A percentile compares a stretch with the other conserved stretches of the same genome.
These are phyloP conservation scores for Naganishia albida DNA, from an alignment of 1,284 basidiomycete genomes.

Conservation along the genomic window DNA sequence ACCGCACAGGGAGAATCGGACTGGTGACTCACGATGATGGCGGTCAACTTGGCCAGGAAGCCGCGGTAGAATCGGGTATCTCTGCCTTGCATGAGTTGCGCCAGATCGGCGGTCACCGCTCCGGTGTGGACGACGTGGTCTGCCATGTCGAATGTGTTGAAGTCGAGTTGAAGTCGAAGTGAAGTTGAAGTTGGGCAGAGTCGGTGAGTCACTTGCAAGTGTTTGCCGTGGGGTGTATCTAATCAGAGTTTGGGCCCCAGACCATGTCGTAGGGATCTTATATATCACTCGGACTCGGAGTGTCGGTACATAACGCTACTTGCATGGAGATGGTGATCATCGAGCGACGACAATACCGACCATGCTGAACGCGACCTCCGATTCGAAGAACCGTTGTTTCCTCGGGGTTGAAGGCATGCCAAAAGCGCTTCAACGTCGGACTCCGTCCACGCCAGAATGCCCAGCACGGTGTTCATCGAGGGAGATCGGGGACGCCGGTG, in stretches of 20 bases:
- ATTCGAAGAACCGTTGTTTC: neutral
- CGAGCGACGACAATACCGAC: no score
- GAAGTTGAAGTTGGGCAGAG: neutral
- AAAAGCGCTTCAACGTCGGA: neutral
- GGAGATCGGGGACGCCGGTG: neutral
- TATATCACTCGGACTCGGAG: conserved; percentile 10
- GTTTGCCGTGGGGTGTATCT: conserved; percentile 8
- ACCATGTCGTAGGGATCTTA: conserved; percentile 1
- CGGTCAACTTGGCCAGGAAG: conserved; percentile 11
- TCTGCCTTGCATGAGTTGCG: conserved; percentile 25
- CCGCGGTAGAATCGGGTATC: conserved; percentile 27
- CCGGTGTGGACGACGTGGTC: conserved; percentile 25
- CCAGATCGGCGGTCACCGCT: conserved; percentile 18
- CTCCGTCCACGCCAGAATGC: neutral
- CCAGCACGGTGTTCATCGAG: neutral
- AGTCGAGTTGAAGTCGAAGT: conserved; percentile 6
- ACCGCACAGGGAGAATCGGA: neutral
- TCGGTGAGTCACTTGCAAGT: conserved; percentile 2
- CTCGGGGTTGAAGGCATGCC: neutral
- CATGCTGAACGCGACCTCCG: no score
- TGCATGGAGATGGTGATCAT: no score
- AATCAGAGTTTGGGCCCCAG: conserved; percentile 16
- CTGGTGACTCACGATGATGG: conserved; percentile 23
- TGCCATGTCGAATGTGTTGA: conserved; percentile 15
- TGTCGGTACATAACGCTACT: neutral